Base-by-base conservation (phyloP, 176 grass and related monocot species). In the Chrysopogon serrulatus region DNA sequence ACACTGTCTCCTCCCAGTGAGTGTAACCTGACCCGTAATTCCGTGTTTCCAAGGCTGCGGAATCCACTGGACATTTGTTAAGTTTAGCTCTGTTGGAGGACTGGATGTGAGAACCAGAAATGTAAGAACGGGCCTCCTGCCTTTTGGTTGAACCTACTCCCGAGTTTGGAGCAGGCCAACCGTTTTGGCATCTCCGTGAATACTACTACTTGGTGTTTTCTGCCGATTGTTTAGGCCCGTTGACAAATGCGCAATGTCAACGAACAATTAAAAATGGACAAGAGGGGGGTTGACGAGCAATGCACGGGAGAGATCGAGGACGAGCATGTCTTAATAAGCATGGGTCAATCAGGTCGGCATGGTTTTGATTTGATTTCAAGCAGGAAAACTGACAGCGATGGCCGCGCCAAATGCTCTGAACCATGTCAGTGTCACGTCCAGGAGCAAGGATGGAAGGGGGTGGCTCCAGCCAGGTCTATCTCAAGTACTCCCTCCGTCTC, bases 141-240 rank as follows among this genome's bases (percentile, higher is more conserved):
- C 64, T 76, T 85, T 76, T 35, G 32, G 71, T 85, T 89, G 71
- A 53, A 81, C 82, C 62, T 26, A 66, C 82, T 76, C 14, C 24
- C 24, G 35, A 1, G 48, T 3, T 37, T 76, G 62, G 40, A 89
- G 82, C 43, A 42, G 82, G 71, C 81, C 87, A 85, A 71, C 87
- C 70, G 49, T 60, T 74, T 66, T 68, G 36, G 19, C 35, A 74
- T 37, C 8, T 26, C 54, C 49, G 19, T 5, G 12, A 10, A 37
- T 37, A 5, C n/a, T n/a, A n/a, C n/a, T 87, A 77, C 73, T 63
- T 19, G 74, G 5, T 56, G 34, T 28, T 45, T 47, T 68, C 68
- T 24, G 14, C 39, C 13, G 39, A 0, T 14, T 4, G 16, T 56
- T 10, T 11, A 1, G 24, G 34, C 18, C 26, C 21, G 24, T 71